Evolutionary conservation across 169 alveolate species (phyloP).

Genomic region (Blepharisma undulans): DNA sequence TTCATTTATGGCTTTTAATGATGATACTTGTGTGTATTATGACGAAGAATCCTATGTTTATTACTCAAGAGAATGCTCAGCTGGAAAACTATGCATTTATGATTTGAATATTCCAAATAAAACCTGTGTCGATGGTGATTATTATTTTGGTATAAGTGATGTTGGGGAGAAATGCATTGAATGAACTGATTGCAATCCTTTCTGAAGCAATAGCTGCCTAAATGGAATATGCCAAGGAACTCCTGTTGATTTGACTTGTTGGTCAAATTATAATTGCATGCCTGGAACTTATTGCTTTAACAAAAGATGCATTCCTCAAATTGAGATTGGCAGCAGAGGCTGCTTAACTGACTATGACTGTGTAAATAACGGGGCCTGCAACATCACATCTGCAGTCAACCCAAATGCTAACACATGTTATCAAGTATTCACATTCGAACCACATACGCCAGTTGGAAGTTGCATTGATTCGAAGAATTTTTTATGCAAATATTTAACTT

Average conservation of each 20-base stretch:
- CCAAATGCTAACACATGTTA: neutral
- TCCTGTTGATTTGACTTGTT: neutral
- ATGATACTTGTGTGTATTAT: neutral
- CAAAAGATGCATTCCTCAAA: neutral
- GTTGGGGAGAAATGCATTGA: neutral
- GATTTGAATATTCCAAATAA: neutral
- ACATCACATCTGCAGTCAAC: neutral
- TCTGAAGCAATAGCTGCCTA: neutral
- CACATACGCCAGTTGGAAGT: neutral
- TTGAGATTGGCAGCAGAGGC: neutral
- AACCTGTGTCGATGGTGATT: neutral
- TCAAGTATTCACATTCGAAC: neutral
- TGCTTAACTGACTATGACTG: slow-evolving; percentile 16
- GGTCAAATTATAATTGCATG: neutral
- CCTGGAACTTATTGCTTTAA: neutral
- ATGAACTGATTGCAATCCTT: neutral
- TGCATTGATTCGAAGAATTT: neutral
- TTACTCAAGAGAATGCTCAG: neutral
- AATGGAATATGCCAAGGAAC: neutral
- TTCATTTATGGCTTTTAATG: neutral
- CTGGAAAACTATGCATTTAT: neutral
- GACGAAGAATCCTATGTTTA: neutral
- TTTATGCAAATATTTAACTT: neutral
- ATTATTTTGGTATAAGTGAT: neutral
- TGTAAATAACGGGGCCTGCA: neutral